Evolutionary conservation across 2,329 filamentous ascomycete genomes (phyloP), one percentile per base, ranked within the genome.

Genomic region (Xylariaceae sp.): DNA sequence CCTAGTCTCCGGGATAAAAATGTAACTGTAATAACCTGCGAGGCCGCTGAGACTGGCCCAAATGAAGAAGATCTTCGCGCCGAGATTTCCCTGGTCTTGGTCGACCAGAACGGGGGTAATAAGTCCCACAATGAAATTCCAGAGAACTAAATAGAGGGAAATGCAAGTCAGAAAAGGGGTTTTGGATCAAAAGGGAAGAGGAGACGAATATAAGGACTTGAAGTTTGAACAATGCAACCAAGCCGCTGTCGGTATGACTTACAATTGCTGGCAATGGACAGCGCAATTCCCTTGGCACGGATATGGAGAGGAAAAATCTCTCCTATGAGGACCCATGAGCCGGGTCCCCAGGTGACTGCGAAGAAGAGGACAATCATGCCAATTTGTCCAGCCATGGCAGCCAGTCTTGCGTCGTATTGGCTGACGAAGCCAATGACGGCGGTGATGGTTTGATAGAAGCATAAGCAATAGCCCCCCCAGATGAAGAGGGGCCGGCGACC

Each of bases 291-390:
- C 66, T 90, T 89, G 47, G 92, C 89, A 70, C 92, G 89, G 76
- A 96, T 93, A 62, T 89, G 90, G 56, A 96, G 84, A 59, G 91
- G 90, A 84, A 89, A 96, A 75, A 94, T 88, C 79, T 96, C 91
- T 72, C 91, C 91, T 69, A 94, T 92, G 67, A 95, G 83, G 56
- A 88, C 84, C 88, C 88, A 92, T 56, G 88, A 83, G 53, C 85
- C 88, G 5, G 69, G 69, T n/a, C 91, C 91, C 91, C 90, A 96
- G 64, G 91, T 96, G 60, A 83, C 86, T 61, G 91, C 91, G 74
- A 96, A 96, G 82, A 88, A 93, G 82, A 90, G 92, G 80, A 96
- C 92, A 82, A 92, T 94, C 79, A 96, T 87, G 78, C 87, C 88
- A 72, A 94, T 94, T 78, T 95, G 94, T 62, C 89, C 85, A 65